These are phyloP conservation scores for Albugo candida DNA, from an alignment of 352 stramenopile species.

Conservation along the genomic window DNA sequence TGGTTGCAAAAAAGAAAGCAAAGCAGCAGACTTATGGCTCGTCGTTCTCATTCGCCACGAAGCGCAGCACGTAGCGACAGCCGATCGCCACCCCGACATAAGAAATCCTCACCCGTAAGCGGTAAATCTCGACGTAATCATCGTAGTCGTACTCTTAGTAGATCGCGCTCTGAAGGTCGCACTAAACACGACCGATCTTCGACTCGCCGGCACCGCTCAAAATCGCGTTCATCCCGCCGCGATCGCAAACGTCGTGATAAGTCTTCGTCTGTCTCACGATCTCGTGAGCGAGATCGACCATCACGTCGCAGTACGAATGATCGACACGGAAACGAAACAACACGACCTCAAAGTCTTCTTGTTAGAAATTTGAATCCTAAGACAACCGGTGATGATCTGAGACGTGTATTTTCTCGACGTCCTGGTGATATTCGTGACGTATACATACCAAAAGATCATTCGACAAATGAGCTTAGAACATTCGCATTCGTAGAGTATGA, in stretches of 20 bases:
- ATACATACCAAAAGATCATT: slow-evolving; percentile 58
- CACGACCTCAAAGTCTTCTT: slow-evolving; percentile 22
- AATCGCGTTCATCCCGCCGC: slow-evolving; percentile 12
- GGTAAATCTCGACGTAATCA: slow-evolving; percentile 9
- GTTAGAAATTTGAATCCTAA: slow-evolving; percentile 24
- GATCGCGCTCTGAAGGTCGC: slow-evolving; percentile 1
- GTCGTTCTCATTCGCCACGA: slow-evolving; percentile 30
- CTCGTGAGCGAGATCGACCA: not conserved
- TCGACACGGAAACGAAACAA: slow-evolving; percentile 5
- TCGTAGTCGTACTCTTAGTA: slow-evolving; percentile 2
- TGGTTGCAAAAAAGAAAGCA: too few species aligned
- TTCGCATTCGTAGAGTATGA: slow-evolving; percentile 69
- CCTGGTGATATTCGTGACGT: slow-evolving; percentile 57
- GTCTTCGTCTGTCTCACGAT: too few species aligned
- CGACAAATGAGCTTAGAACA: slow-evolving; percentile 51
- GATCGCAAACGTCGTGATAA: not conserved
- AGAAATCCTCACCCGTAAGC: slow-evolving; percentile 7
- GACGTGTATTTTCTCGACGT: slow-evolving; percentile 24
- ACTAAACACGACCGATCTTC: slow-evolving; percentile 3
- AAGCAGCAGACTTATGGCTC: slow-evolving; percentile 11
- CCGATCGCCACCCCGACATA: slow-evolving; percentile 12
- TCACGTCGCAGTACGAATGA: slow-evolving; percentile 1
- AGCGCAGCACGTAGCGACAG: slow-evolving; percentile 11
- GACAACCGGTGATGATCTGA: slow-evolving; percentile 20
- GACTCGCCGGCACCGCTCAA: slow-evolving; percentile 5